A percentile compares a stretch with the other conserved stretches of the same genome.
Evolutionary conservation across 345 rosid species (phyloP).

Genomic region (Eucalyptus marginata): DNA sequence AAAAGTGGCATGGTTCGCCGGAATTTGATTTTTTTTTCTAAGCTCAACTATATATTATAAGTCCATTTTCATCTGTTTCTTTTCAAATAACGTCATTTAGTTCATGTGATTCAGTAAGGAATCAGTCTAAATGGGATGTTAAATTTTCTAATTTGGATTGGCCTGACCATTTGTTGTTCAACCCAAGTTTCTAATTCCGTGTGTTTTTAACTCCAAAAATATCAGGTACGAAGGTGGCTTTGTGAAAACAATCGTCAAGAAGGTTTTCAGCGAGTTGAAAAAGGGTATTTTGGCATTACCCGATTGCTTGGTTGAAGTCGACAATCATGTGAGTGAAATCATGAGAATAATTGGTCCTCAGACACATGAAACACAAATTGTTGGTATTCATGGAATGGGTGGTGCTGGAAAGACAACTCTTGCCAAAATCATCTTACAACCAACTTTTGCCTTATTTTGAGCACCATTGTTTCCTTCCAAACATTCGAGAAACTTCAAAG

Average conservation of each 20-base stretch:
- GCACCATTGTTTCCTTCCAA: rapidly evolving
- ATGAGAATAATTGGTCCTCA: not conserved
- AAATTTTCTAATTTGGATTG: not conserved
- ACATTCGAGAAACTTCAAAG: not conserved
- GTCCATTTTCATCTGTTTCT: not conserved
- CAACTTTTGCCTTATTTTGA: not conserved
- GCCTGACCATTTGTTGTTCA: not conserved
- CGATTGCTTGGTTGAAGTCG: not conserved
- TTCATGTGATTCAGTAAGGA: not conserved
- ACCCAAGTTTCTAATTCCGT: not conserved
- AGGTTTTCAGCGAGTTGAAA: not conserved
- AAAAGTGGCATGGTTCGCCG: too few relatives aligned
- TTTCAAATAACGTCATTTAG: not conserved
- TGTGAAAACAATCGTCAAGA: rapidly evolving
- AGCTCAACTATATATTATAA: too few relatives aligned
- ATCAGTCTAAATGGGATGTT: rapidly evolving
- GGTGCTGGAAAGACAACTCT: not conserved
- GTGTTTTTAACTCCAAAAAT: not conserved
- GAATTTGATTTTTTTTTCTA: too few relatives aligned
- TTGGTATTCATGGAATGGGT: not conserved
- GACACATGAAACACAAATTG: not conserved
- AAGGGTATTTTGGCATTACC: not conserved
- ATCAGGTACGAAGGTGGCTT: rapidly evolving
- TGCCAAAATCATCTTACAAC: not conserved
- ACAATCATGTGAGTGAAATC: not conserved